Evolutionary conservation across 1,284 basidiomycete species (phyloP).

Genomic region (Cystobasidiaceae sp.): DNA sequence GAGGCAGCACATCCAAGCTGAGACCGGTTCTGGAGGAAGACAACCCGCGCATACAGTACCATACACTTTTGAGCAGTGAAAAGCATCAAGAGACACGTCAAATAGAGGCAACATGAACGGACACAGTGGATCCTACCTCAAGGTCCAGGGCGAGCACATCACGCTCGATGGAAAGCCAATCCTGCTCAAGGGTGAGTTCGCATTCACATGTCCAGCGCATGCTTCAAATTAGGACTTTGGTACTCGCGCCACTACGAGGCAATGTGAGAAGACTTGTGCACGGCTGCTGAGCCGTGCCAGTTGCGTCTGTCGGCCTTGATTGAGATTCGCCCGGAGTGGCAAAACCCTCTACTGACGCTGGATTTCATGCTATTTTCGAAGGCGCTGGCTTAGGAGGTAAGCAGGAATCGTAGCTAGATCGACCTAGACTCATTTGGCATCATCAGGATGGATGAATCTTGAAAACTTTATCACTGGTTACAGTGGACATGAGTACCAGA

Average conservation of each 20-base stretch:
- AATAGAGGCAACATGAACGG: not conserved
- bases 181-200: constrained; percentile 4
- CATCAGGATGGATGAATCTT: not conserved
- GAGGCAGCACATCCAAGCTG: no score
- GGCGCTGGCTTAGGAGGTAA: constrained; percentile 12
- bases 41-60: no score
- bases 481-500: constrained; percentile 60
- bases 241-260: no score
- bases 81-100: not conserved
- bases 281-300: no score
- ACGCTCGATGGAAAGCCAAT: constrained; percentile 1
- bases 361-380: not conserved
- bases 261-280: no score
- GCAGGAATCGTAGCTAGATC: no score
- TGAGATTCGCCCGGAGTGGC: not conserved
- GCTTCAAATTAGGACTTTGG: not conserved
- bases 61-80: not conserved
- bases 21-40: no score
- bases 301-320: no score
- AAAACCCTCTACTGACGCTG: no score
- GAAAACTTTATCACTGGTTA: constrained; percentile 48
- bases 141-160: constrained; percentile 7
- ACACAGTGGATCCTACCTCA: not conserved
- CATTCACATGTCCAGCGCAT: not conserved
- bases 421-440: no score